Evolutionary conservation across 345 rosid species (phyloP), one percentile per base, ranked within the genome.

Genomic region (Eucalyptus regnans): DNA sequence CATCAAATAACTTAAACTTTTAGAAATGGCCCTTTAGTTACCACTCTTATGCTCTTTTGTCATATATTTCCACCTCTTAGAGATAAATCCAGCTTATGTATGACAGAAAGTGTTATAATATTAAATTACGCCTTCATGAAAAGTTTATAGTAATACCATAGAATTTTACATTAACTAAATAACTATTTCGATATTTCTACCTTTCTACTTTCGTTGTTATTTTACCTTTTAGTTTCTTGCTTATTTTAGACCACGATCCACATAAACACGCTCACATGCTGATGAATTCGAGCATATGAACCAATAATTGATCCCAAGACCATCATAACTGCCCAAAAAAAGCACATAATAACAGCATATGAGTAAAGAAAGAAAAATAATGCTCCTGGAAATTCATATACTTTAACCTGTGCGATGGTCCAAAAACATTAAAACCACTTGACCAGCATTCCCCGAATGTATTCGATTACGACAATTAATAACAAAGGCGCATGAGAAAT

Each of bases 151-250:
- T 37, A 12, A 71, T 71, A 2, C 25, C 3, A 37, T 0, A 13
- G 7, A 68, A 68, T 31, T 68, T 68, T 16, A 16, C 23, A 16
- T n/a, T 31, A n/a, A 64, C 9, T 64, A n/a, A 5, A 64, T 4
- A 4, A 17, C 1, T 5, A 0, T 31, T 68, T 43, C 1, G 6
- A 4, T 33, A 9, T 31, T 68, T 2, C 43, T 68, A 4, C 16
- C 6, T 7, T 64, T 64, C 3, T 64, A 64, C 14, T 64, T 64
- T 64, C 1, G 3, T 31, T 1, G 33, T 56, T 23, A 9, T 56
- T 56, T 56, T 8, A 56, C 29, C 12, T 22, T 9, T 20, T 52
- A 52, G 9, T 3, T 52, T 52, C 25, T 52, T 52, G 66, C 9
- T 3, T 6, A 29, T 27, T n/a, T 66, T 31, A 66, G 41, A 31